Conservation (phyloP, 106 monocot genomes). For the Gastrodia elata region DNA sequence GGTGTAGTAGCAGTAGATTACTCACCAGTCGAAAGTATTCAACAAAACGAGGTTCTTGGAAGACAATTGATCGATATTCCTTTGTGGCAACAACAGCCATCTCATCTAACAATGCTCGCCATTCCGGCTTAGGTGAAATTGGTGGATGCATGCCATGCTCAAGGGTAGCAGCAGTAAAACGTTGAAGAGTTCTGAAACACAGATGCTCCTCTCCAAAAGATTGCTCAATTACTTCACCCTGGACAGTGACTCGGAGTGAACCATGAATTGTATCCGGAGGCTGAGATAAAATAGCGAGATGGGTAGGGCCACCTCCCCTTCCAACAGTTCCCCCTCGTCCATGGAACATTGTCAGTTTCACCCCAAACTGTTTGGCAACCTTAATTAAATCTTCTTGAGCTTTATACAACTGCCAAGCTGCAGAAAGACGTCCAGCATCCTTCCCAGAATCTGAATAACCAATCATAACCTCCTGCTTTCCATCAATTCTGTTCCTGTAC, state of each 20-base stretch:
- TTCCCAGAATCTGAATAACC: constrained; percentile 91
- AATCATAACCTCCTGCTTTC: constrained; percentile 95
- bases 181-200: constrained; percentile 16
- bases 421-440: constrained; percentile 83
- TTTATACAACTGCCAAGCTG: constrained; percentile 94
- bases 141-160: constrained; percentile 23
- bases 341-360: constrained; percentile 95
- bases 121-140: constrained; percentile 23
- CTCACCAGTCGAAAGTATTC: constrained; percentile 88
- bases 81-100: constrained; percentile 74
- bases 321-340: constrained; percentile 89
- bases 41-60: constrained; percentile 85
- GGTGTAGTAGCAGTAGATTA: background rate
- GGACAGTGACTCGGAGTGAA: constrained; percentile 30
- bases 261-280: constrained; percentile 81
- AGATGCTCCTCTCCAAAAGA: constrained; percentile 21
- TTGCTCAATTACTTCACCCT: constrained; percentile 22
- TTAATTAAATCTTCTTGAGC: constrained; percentile 73
- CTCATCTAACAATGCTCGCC: constrained; percentile 61
- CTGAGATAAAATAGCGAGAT: constrained; percentile 79
- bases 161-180: constrained; percentile 17
- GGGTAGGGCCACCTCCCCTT: constrained; percentile 77
- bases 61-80: constrained; percentile 79
- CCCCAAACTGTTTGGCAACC: constrained; percentile 72
- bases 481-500: constrained; percentile 68